Evolutionary conservation across 2,329 filamentous ascomycete species (phyloP), one percentile per base, ranked within the genome.

Genomic region (Pezicula radicicola): DNA sequence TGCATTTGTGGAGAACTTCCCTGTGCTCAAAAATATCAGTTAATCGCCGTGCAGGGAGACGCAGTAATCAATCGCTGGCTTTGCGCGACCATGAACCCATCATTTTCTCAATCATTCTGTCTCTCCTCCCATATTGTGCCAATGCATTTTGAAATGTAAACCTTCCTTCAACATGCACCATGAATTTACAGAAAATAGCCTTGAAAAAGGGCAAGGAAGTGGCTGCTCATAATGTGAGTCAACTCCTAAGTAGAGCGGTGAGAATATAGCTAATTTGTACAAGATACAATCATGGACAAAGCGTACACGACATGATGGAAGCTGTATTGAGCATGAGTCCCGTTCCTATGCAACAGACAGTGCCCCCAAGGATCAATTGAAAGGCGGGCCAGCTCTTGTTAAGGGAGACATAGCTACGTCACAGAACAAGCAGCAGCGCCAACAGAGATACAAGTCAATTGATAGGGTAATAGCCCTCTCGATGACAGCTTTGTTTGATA

Each of bases 381-480:
- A 48, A 19, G 59, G 64, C 18, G 60, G 63, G 40, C 9, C 49
- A 27, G n/a, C 43, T 13, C 49, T 57, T 43, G 59, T 58, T 21
- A 64, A 54, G 39, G 63, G 64, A 40, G 60, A 65, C 55, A 58
- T 63, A 15, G 58, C 61, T 47, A 56, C 61, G 44, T 53, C 63
- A 21, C 57, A 55, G 16, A 62, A 57, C 15, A 58, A 64, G 47
- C 60, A 65, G 44, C 71, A 71, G 56, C 70, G 70, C n/a, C 73
- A 75, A 58, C 77, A 73, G 58, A 69, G 74, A 54, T 73, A 72
- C 54, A 74, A 73, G 55, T 73, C 71, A 16, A 67, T 74, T 49
- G 76, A 80, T 54, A 71, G 77, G 61, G 77, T 79, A 70, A 52
- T 61, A 16, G 19, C 13, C n/a, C 21, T 16, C n/a, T 33, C 35